Evolutionary conservation across 2,329 filamentous ascomycete genomes (phyloP).

Genomic region (Ploettnerulaceae sp.): DNA sequence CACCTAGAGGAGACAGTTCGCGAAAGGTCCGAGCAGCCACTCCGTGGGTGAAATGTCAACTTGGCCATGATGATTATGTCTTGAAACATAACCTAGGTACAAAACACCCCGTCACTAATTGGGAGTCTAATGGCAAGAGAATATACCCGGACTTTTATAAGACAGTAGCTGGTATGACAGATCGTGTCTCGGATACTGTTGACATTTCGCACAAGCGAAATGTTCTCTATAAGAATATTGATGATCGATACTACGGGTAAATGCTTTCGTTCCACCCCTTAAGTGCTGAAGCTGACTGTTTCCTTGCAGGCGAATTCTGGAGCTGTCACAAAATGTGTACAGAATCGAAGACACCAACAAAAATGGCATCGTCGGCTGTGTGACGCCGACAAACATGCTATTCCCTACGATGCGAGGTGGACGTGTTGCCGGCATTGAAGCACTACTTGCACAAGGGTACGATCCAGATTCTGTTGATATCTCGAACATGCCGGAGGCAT

Average conservation of each 20-base stretch:
- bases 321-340: conserved; percentile 71
- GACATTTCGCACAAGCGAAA: conserved; percentile 57
- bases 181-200: conserved; percentile 60
- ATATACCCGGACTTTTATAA: conserved; percentile 52
- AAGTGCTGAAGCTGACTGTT: conserved; percentile 10
- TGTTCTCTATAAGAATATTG: conserved; percentile 42
- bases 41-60: conserved; percentile 51
- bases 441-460: conserved; percentile 63
- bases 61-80: conserved; percentile 55
- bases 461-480: conserved; percentile 58
- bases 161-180: conserved; percentile 43
- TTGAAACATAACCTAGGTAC: conserved; percentile 46
- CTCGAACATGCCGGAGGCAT: conserved; percentile 54
- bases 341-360: conserved; percentile 44
- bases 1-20: conserved; percentile 26
- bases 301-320: conserved; percentile 45
- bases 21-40: conserved; percentile 31
- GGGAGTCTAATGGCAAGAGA: conserved; percentile 50
- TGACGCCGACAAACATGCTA: conserved; percentile 61
- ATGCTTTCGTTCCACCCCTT: conserved; percentile 14
- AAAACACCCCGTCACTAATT: conserved; percentile 53
- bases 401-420: conserved; percentile 57
- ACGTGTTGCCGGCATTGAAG: conserved; percentile 57
- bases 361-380: conserved; percentile 58
- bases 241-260: conserved; percentile 53